Evolutionary conservation across 139 green algal species (phyloP).

Genomic region (Edaphochlamys debaryana): DNA sequence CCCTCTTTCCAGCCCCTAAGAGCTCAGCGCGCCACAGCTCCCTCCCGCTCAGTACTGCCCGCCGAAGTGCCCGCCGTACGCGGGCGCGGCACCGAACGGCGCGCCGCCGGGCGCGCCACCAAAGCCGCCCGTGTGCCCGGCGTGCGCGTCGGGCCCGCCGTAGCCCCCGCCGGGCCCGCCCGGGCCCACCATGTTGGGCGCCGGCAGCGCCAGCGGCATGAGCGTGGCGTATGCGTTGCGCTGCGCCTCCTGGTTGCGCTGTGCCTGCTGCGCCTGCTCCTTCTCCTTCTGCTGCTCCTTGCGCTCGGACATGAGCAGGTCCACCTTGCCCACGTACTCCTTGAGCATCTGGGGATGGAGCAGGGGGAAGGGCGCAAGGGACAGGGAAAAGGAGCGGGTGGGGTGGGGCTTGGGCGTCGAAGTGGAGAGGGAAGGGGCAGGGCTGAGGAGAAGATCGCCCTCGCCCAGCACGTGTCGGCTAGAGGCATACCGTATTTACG

Average conservation of each 20-base stretch:
- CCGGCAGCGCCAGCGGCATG: conserved; percentile 83
- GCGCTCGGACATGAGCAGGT: conserved; percentile 73
- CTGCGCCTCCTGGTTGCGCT: conserved; percentile 55
- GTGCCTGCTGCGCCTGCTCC: conserved; percentile 56
- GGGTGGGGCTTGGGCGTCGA: no score
- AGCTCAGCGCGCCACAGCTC: no score
- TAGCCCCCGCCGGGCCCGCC: conserved; percentile 35
- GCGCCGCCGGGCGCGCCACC: background rate
- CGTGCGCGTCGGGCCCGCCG: background rate
- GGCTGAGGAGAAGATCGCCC: no score
- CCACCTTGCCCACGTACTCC: conserved; percentile 92
- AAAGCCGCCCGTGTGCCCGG: background rate
- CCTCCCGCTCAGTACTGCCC: no score
- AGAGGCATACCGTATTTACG: no score
- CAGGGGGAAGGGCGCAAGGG: background rate
- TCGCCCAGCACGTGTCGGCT: no score
- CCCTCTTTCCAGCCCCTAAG: no score
- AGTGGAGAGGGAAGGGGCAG: no score
- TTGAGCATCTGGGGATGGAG: conserved; percentile 68
- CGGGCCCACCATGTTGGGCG: conserved; percentile 51
- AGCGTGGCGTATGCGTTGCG: conserved; percentile 84
- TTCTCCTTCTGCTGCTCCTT: conserved; percentile 71
- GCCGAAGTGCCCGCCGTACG: no score
- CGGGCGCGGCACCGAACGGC: no score
- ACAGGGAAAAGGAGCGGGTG: no score